phyloP scores from a whole-genome alignment of 257 asterid species.

The Voacanga thouarsii region DNA sequence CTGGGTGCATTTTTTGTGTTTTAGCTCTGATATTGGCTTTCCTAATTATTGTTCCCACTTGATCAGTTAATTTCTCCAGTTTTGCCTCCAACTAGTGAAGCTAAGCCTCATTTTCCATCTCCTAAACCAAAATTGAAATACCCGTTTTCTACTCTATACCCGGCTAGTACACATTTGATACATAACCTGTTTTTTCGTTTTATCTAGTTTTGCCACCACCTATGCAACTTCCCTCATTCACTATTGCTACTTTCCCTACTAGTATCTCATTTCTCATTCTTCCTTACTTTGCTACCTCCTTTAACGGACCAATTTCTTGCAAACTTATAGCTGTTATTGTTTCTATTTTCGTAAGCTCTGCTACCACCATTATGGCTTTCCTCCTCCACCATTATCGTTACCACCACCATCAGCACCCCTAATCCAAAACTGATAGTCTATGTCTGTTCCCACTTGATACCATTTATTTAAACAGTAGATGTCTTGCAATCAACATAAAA shows the following conservation, averaged over 20 bases:
- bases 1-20: constrained; percentile 42
- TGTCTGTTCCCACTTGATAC: constrained; percentile 63
- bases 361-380: constrained; percentile 32
- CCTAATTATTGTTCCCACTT: constrained; percentile 30
- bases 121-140: constrained; percentile 51
- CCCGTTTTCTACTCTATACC: constrained; percentile 46
- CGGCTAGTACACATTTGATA: no score
- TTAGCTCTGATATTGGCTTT: constrained; percentile 51
- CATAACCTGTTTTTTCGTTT: constrained; percentile 56
- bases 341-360: constrained; percentile 42
- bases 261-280: constrained; percentile 79
- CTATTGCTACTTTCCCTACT: constrained; percentile 63
- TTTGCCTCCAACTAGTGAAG: not conserved
- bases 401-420: constrained; percentile 24
- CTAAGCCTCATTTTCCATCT: constrained; percentile 30
- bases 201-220: constrained; percentile 53
- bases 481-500: constrained; percentile 21
- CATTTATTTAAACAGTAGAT: constrained; percentile 42
- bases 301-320: constrained; percentile 39
- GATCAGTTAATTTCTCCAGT: constrained; percentile 30
- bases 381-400: constrained; percentile 44
- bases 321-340: constrained; percentile 55
- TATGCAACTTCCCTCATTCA: constrained; percentile 28
- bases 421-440: constrained; percentile 46
- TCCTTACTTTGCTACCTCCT: constrained; percentile 50